Percentiles rank a stretch among this genome's conserved stretches.
Evolutionary conservation across 1,284 basidiomycete genomes (phyloP).

Genomic region (Austroboletus novae-zelandiae): DNA sequence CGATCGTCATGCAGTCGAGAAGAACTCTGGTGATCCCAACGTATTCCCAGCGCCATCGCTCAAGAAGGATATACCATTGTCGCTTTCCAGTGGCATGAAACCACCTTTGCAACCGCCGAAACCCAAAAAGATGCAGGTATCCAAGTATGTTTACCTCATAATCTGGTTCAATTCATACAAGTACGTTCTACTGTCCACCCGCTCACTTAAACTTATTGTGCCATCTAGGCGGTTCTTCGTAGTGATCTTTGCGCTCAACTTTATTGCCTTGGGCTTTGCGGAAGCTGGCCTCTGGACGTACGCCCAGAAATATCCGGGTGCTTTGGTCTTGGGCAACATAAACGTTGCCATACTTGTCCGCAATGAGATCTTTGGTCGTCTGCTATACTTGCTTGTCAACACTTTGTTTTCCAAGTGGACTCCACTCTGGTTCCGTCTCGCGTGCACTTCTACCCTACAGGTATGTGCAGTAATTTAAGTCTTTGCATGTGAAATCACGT

Average conservation of each 20-base stretch:
- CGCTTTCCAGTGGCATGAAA: no score
- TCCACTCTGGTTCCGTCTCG: conserved; percentile 66
- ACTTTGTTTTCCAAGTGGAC: conserved; percentile 68
- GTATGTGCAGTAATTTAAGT: no score
- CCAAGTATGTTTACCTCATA: conserved; percentile 54
- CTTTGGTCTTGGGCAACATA: no score
- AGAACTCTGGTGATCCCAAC: conserved; percentile 23
- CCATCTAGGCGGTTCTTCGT: conserved; percentile 62
- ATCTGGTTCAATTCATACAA: conserved; percentile 73
- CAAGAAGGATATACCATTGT: no score
- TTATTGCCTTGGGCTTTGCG: conserved; percentile 57
- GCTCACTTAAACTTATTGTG: conserved; percentile 3
- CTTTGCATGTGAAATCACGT: no score
- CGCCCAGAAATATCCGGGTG: no score
- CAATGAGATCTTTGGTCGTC: conserved; percentile 53
- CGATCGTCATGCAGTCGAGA: conserved; percentile 37
- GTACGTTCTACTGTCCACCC: conserved; percentile 28
- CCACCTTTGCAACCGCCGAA: no score
- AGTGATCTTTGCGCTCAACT: conserved; percentile 55
- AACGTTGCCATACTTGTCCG: no score
- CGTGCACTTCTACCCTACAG: conserved; percentile 70
- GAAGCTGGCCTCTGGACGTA: conserved; percentile 59
- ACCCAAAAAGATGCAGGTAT: conserved; percentile 41
- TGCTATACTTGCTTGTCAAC: conserved; percentile 50
- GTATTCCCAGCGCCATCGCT: no score